phyloP scores from a whole-genome alignment of 179 eudicot species.

The Nepenthes alata region DNA sequence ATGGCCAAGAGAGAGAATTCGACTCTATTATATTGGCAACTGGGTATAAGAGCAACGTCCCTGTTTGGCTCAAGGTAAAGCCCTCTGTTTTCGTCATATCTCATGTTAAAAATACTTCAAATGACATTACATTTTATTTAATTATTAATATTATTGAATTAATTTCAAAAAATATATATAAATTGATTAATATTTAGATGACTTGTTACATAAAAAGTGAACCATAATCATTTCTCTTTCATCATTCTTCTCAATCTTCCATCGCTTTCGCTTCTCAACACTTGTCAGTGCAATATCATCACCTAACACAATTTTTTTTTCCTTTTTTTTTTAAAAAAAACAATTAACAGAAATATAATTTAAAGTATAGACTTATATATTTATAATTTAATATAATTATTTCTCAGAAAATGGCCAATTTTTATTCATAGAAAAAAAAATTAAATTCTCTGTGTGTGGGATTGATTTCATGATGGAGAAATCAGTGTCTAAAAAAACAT shows the following conservation, averaged over 20 bases:
- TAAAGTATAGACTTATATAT: no score
- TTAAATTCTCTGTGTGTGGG: no score
- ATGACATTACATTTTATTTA: not conserved
- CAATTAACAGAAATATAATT: no score
- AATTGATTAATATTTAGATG: not conserved
- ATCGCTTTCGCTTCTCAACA: slow-evolving; percentile 37
- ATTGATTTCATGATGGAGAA: no score
- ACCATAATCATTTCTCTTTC: slow-evolving; percentile 5
- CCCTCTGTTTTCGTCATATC: not conserved
- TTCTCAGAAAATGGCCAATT: no score
- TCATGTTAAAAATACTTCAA: no score
- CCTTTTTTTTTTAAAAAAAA: no score
- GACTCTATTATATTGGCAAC: slow-evolving; percentile 87
- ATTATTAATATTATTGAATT: not conserved
- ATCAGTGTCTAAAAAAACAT: no score
- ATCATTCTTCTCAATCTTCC: slow-evolving; percentile 34
- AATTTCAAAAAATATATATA: not conserved
- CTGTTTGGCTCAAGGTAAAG: slow-evolving; percentile 83
- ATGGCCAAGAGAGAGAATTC: slow-evolving; percentile 67
- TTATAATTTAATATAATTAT: no score
- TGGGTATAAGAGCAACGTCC: slow-evolving; percentile 88
- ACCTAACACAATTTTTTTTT: slow-evolving; percentile 6
- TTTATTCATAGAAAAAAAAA: no score
- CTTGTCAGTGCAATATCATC: slow-evolving; percentile 1
- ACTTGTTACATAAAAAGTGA: not conserved